A percentile compares a stretch with the other conserved stretches of the same genome.
phyloP scores from a whole-genome alignment of 129 eudicot species.

The Flaveria bidentis region DNA sequence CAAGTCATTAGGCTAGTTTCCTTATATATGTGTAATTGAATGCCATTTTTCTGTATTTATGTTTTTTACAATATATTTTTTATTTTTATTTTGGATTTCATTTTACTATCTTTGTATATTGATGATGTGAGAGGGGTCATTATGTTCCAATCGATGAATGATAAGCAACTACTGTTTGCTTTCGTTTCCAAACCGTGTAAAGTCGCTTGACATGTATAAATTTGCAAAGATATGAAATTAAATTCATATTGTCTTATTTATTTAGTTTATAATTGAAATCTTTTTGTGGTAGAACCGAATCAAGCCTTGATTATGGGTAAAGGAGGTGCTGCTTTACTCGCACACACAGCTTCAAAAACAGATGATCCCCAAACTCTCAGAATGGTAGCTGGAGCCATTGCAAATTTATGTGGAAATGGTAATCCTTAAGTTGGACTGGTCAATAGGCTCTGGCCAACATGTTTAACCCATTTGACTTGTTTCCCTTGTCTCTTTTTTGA shows the following conservation, averaged over 20 bases:
- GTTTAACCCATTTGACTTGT: too few relatives aligned
- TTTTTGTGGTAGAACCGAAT: slow-evolving; percentile 60
- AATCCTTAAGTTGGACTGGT: slow-evolving; percentile 10
- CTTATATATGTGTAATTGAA: not conserved
- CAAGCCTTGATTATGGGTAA: slow-evolving; percentile 83
- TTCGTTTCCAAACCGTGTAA: too few relatives aligned
- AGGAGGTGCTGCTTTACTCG: slow-evolving; percentile 82
- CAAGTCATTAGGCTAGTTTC: too few relatives aligned
- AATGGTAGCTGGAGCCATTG: slow-evolving; percentile 99
- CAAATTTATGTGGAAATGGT: slow-evolving; percentile 97
- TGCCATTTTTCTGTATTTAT: not conserved
- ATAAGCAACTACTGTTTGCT: too few relatives aligned
- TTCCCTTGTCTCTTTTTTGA: too few relatives aligned
- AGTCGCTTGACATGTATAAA: not conserved
- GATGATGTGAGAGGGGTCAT: too few relatives aligned
- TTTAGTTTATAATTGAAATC: slow-evolving; percentile 12
- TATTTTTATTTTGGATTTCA: too few relatives aligned
- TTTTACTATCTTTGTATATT: too few relatives aligned
- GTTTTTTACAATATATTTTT: too few relatives aligned
- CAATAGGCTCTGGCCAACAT: too few relatives aligned
- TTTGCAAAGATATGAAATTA: not conserved
- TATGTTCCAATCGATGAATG: too few relatives aligned
- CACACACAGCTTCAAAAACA: slow-evolving; percentile 70
- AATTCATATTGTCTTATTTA: too few relatives aligned
- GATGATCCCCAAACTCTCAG: slow-evolving; percentile 96